A percentile compares a stretch with the other conserved stretches of the same genome.
phyloP scores from a whole-genome alignment of 2,329 filamentous ascomycete genomes.

The Pseudogymnoascus sp. region DNA sequence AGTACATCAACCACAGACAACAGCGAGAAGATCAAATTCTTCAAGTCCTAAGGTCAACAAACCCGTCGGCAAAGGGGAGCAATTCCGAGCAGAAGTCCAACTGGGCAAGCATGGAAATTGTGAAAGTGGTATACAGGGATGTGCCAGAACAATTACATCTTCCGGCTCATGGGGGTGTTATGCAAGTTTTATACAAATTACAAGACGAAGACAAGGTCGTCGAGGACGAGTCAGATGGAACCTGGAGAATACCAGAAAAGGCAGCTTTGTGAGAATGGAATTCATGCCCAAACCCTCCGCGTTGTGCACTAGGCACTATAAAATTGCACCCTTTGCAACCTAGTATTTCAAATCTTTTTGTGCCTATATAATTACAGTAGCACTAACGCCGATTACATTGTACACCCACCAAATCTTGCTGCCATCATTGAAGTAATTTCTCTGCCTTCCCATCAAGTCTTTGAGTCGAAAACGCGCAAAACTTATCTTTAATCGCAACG shows the following conservation, averaged over 20 bases:
- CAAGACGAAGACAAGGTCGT: conserved; percentile 62
- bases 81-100: conserved; percentile 10
- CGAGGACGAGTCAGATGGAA: conserved; percentile 30
- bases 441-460: conserved; percentile 45
- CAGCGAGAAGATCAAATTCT: conserved; percentile 75
- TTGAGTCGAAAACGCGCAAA: conserved; percentile 78
- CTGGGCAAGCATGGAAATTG: conserved; percentile 73
- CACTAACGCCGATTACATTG: conserved; percentile 3
- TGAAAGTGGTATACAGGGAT: conserved; percentile 79
- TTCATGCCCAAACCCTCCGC: neutral
- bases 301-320: neutral
- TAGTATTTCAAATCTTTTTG: neutral
- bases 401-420: neutral
- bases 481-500: conserved; percentile 88
- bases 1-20: conserved; percentile 78
- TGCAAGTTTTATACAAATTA: conserved; percentile 76
- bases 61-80: conserved; percentile 24
- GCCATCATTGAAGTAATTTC: conserved; percentile 19
- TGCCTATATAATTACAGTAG: conserved; percentile 4
- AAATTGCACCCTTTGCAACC: neutral
- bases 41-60: conserved; percentile 47
- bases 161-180: conserved; percentile 68
- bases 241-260: conserved; percentile 39
- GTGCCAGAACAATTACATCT: conserved; percentile 68
- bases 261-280: conserved; percentile 34